Evolutionary conservation across 2,329 filamentous ascomycete genomes (phyloP), one percentile per base, ranked within the genome.

Genomic region (Alternaria alternata): DNA sequence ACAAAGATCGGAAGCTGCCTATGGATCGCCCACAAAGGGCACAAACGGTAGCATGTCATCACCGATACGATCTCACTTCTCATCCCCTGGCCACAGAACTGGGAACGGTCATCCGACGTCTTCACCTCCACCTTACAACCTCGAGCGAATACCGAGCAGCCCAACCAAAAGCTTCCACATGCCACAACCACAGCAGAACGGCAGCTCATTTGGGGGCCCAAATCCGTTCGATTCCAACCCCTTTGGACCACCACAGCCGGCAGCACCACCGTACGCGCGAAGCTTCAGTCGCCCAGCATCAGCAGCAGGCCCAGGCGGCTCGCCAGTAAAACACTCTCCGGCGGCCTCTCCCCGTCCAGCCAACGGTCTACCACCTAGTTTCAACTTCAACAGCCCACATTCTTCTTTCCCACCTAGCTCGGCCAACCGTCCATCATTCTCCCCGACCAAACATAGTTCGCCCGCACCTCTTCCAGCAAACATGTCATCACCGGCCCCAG

Each of bases 371-470:
- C 71, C 75, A 8, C 71, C 66, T 20, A 62, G 66, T 14, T 75
- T 75, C 63, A 72, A 76, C 47, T 76, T 77, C 64, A 71, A 75
- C 58, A 77, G 73, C 81, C 84, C 56, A 70, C 85, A 75, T 77
- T 84, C 57, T 76, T 86, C 71, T 71, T 81, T 74, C 77, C 85
- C 69, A 72, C 77, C 75, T 7, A 72, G 55, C 54, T 70, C 70
- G 24, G 64, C 64, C 32, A 73, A 74, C 22, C 73, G 66, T 7
- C 71, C 77, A 1, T 75, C 74, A 7, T 77, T 77, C 58, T 80
- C 78, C 0, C 78, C 79, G 0, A 73, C 67, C 14, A 81, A 81
- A 58, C 74, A 80, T 46, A 75, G 71, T 56, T 79, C 78, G 3
- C 76, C 79, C 3, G 75, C 77, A 1, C 74, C 73, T 53, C 74